Evolutionary conservation across 148 eudicot species (phyloP).

Genomic region (Vaccinium corymbosum): DNA sequence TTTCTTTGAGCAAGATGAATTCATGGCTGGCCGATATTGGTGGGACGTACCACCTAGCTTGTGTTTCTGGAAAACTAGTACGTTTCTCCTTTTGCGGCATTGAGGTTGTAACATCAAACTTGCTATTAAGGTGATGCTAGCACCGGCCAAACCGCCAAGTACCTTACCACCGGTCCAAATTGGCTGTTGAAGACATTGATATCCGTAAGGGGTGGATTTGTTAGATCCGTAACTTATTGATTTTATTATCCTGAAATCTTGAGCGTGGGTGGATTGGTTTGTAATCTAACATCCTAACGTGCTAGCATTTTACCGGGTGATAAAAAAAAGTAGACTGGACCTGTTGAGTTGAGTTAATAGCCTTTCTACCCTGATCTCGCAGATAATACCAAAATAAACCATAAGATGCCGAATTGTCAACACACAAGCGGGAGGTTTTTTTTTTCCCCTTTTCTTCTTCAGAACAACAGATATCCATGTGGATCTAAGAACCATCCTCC

Average conservation of each 20-base stretch:
- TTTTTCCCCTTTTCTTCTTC: too few species aligned
- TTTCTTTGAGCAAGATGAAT: neutral
- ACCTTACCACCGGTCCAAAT: neutral
- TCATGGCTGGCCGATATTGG: neutral
- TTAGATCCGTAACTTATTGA: too few species aligned
- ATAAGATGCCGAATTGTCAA: too few species aligned
- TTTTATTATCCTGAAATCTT: too few species aligned
- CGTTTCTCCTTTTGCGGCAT: neutral
- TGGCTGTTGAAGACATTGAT: too few species aligned
- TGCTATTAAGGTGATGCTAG: neutral
- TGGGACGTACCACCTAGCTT: neutral
- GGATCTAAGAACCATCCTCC: too few species aligned
- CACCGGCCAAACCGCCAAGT: neutral
- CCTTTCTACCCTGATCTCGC: neutral
- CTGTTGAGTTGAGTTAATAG: neutral
- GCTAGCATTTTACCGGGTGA: neutral
- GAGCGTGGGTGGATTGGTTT: neutral
- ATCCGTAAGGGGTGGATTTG: too few species aligned
- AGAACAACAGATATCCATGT: too few species aligned
- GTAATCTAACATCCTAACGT: neutral
- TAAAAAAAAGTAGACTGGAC: neutral
- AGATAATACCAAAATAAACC: neutral
- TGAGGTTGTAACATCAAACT: neutral
- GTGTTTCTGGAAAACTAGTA: neutral
- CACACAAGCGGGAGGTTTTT: too few species aligned